phyloP scores from a whole-genome alignment of 2,329 filamentous ascomycete genomes.

The Cladophialophora carrionii region DNA sequence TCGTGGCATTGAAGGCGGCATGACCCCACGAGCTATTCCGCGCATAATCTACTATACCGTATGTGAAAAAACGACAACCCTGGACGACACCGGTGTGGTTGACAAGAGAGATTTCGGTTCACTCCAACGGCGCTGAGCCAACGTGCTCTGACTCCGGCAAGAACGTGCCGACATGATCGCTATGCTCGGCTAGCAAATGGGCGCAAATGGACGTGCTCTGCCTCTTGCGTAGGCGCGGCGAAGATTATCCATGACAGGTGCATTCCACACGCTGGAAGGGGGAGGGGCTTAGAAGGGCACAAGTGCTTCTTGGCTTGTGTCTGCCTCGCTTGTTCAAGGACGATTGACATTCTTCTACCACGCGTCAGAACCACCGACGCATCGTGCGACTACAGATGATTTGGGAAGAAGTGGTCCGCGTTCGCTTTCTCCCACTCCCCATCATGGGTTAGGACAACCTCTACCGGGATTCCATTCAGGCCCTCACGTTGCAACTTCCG shows the following conservation, averaged over 20 bases:
- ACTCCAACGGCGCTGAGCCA: not conserved
- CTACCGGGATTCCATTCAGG: constrained; percentile 19
- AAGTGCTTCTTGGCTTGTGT: not conserved
- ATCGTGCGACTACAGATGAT: constrained; percentile 8
- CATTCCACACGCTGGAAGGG: not conserved
- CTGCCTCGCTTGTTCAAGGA: not conserved
- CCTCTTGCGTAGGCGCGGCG: not conserved
- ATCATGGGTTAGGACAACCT: constrained; percentile 32
- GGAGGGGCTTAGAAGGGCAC: not conserved
- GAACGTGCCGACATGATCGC: not conserved
- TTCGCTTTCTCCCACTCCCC: constrained; percentile 27
- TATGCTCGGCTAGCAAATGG: not conserved
- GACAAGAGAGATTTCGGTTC: not conserved
- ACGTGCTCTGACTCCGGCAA: not conserved
- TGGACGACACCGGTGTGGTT: not conserved
- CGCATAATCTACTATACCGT: not conserved
- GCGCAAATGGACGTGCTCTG: not conserved
- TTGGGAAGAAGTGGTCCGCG: constrained; percentile 23
- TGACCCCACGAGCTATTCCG: too few species aligned
- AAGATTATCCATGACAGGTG: not conserved
- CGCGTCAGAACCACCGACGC: not conserved
- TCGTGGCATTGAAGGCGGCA: too few species aligned
- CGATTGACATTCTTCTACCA: not conserved
- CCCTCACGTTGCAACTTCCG: constrained; percentile 14
- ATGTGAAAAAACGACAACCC: not conserved